phyloP scores from a whole-genome alignment of 495 filamentous ascomycete genomes.

The Penicillium riverlandense region DNA sequence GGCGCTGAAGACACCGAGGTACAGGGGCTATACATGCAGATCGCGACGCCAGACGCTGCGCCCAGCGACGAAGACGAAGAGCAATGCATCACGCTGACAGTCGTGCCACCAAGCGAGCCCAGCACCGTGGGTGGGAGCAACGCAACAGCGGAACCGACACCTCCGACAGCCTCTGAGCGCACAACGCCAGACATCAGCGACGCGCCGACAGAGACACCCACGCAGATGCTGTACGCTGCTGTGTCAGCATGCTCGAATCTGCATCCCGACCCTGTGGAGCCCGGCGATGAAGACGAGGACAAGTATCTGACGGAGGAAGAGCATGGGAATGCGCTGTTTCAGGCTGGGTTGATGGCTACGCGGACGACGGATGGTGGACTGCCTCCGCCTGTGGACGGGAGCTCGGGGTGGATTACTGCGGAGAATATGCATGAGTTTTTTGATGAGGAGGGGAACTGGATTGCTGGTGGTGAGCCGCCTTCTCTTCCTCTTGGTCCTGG shows the following conservation, averaged over 20 bases:
- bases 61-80: constrained; percentile 57
- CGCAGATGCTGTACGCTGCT: constrained; percentile 61
- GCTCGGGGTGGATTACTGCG: constrained; percentile 91
- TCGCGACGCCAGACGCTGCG: constrained; percentile 51
- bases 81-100: constrained; percentile 62
- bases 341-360: constrained; percentile 19
- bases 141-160: constrained; percentile 1
- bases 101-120: constrained; percentile 47
- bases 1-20: constrained; percentile 30
- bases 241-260: constrained; percentile 83
- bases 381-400: constrained; percentile 74
- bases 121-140: constrained; percentile 1
- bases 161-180: constrained; percentile 10
- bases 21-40: constrained; percentile 72
- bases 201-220: constrained; percentile 27
- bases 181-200: constrained; percentile 22
- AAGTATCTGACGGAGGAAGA: constrained; percentile 21
- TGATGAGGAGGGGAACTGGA: constrained; percentile 59
- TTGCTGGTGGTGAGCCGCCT: constrained; percentile 33
- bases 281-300: constrained; percentile 39
- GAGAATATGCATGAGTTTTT: constrained; percentile 85
- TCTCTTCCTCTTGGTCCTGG: constrained; percentile 44
- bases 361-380: constrained; percentile 41
- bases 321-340: constrained; percentile 20
- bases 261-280: constrained; percentile 68